phyloP scores from a whole-genome alignment of 352 stramenopile species.

The Phytopythium chamaehyphon region DNA sequence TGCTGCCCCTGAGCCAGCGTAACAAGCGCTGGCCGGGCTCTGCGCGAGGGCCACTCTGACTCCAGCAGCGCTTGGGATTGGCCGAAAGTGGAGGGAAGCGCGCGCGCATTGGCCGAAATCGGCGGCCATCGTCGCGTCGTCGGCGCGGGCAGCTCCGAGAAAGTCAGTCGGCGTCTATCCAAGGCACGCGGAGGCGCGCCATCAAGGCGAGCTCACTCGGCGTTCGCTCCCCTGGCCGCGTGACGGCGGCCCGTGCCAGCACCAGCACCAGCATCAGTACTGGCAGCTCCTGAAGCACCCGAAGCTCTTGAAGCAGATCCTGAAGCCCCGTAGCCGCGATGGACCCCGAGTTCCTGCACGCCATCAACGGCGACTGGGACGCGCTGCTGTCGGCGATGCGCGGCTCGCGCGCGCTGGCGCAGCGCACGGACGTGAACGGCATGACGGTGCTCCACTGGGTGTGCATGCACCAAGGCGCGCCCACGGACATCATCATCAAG shows the following conservation, averaged over 20 bases:
- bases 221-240: too few species aligned
- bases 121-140: not conserved
- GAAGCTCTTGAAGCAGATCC: too few species aligned
- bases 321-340: slow-evolving; percentile 19
- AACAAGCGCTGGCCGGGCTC: too few species aligned
- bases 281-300: too few species aligned
- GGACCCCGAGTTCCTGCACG: slow-evolving; percentile 72
- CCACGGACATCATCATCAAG: slow-evolving; percentile 73
- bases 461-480: slow-evolving; percentile 71
- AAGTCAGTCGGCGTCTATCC: slow-evolving; percentile 4
- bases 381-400: slow-evolving; percentile 58
- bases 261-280: too few species aligned
- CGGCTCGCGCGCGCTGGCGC: slow-evolving; percentile 49
- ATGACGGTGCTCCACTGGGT: slow-evolving; percentile 83
- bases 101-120: not conserved
- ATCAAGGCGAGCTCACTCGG: slow-evolving; percentile 13
- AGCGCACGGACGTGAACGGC: slow-evolving; percentile 57
- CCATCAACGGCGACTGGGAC: slow-evolving; percentile 82
- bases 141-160: not conserved
- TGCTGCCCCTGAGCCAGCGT: too few species aligned
- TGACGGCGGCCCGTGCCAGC: too few species aligned
- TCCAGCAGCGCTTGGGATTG: not conserved
- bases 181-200: not conserved
- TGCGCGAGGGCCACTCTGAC: too few species aligned
- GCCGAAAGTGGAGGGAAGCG: not conserved